phyloP scores from a whole-genome alignment of 73 alveolate species.

The Urostyla sp. region DNA sequence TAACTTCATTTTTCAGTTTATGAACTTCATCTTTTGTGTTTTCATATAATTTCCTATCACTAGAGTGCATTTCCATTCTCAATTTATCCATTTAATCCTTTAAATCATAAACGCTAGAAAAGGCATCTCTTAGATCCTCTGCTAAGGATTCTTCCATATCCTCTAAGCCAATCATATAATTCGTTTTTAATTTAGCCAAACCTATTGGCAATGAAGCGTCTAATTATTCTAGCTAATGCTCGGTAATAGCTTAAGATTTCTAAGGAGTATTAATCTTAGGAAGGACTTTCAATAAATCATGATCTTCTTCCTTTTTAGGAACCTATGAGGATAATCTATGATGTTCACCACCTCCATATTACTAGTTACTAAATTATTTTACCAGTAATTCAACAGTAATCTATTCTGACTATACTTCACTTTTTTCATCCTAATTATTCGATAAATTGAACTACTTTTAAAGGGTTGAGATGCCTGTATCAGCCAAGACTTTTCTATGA shows the following conservation, averaged over 20 bases:
- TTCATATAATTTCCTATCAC: not conserved
- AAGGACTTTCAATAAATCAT: not conserved
- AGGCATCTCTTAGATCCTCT: not conserved
- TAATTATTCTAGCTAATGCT: not conserved
- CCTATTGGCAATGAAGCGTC: not conserved
- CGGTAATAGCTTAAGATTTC: conserved; percentile 1
- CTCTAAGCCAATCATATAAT: conserved; percentile 33
- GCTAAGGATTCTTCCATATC: conserved; percentile 46
- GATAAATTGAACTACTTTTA: not conserved
- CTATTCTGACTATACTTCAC: not conserved
- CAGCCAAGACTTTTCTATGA: conserved; percentile 34
- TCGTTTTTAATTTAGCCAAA: conserved; percentile 14
- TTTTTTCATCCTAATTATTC: conserved; percentile 1
- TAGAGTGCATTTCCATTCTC: not conserved
- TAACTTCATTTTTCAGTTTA: conserved; percentile 13
- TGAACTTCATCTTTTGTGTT: not conserved
- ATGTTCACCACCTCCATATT: too few species aligned
- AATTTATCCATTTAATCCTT: not conserved
- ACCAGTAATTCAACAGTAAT: conserved; percentile 26
- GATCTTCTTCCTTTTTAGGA: not conserved
- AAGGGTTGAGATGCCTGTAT: conserved; percentile 46
- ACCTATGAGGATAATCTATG: not conserved
- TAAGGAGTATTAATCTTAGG: not conserved
- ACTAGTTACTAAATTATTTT: too few species aligned
- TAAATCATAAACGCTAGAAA: not conserved